Percentiles rank a stretch among this genome's conserved stretches.
phyloP scores from a whole-genome alignment of 495 filamentous ascomycete genomes.

The Hypoxylon fuscum region DNA sequence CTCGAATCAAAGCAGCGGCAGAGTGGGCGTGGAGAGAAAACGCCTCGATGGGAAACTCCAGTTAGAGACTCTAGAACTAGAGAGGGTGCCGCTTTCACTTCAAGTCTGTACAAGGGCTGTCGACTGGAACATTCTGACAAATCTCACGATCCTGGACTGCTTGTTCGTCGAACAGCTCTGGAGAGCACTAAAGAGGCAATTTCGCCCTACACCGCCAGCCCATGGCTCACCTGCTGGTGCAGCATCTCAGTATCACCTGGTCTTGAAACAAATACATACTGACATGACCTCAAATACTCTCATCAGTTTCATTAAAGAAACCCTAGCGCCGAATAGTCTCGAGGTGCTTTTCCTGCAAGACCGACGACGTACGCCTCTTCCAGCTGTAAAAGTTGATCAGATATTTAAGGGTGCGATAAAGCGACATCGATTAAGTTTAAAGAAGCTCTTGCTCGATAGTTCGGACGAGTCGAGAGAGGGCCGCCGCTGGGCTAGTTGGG shows the following conservation, averaged over 20 bases:
- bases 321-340: conserved; percentile 83
- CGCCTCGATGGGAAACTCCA: conserved; percentile 65
- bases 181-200: conserved; percentile 78
- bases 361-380: conserved; percentile 61
- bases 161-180: conserved; percentile 81
- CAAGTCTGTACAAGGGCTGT: conserved; percentile 73
- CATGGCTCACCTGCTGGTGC: conserved; percentile 41
- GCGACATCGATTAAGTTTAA: conserved; percentile 76
- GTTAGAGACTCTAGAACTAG: conserved; percentile 81
- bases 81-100: conserved; percentile 79
- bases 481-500: conserved; percentile 76
- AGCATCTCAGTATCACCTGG: conserved; percentile 70
- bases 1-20: background rate
- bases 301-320: conserved; percentile 85
- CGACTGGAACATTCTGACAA: conserved; percentile 83
- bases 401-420: conserved; percentile 80
- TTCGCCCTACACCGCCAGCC: conserved; percentile 62
- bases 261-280: conserved; percentile 82
- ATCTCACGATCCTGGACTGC: conserved; percentile 83
- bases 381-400: conserved; percentile 70
- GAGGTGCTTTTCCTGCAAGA: conserved; percentile 90
- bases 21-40: conserved; percentile 17
- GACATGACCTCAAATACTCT: conserved; percentile 80
- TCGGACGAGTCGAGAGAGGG: conserved; percentile 60
- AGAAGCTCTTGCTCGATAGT: conserved; percentile 81